A percentile compares a stretch with the other conserved stretches of the same genome.
Conservation (phyloP, 768 basidiomycete species). For the Leccinum variicolor region DNA sequence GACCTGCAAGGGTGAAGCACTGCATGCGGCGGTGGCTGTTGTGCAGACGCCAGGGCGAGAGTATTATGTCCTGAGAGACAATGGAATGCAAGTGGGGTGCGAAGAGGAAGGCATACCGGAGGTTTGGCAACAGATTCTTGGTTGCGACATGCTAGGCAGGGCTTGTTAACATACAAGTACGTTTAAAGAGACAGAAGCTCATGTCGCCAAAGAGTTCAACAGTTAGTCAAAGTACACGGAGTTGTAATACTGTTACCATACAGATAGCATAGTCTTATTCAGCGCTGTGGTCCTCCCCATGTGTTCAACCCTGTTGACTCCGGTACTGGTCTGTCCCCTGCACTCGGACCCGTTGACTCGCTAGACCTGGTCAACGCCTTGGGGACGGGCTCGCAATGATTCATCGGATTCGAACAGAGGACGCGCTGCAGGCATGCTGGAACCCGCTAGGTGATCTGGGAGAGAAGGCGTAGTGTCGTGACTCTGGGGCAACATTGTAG, state of each 20-base stretch:
- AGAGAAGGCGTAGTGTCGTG: neutral
- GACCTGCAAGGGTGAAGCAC: conserved; percentile 33
- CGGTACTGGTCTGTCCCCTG: neutral
- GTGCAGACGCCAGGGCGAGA: conserved; percentile 69
- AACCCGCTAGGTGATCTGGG: neutral
- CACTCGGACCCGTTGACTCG: neutral
- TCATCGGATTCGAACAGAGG: neutral
- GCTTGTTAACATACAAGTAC: neutral
- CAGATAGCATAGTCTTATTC: neutral
- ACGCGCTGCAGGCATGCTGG: neutral
- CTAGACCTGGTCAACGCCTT: neutral
- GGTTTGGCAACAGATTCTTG: conserved; percentile 60
- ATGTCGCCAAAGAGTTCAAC: neutral
- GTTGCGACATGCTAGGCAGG: conserved; percentile 36
- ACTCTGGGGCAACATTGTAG: conserved; percentile 3
- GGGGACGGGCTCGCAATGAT: too few species aligned
- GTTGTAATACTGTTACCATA: too few species aligned
- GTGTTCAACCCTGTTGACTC: neutral
- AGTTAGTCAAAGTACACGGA: neutral
- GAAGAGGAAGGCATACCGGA: conserved; percentile 69
- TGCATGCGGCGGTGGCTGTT: conserved; percentile 64
- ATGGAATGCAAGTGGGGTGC: conserved; percentile 72
- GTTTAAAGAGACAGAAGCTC: neutral
- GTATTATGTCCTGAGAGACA: conserved; percentile 68
- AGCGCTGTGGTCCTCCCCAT: too few species aligned